Conservation (phyloP, 2,329 filamentous ascomycete genomes). For the Thielaviopsis ethacetica region DNA sequence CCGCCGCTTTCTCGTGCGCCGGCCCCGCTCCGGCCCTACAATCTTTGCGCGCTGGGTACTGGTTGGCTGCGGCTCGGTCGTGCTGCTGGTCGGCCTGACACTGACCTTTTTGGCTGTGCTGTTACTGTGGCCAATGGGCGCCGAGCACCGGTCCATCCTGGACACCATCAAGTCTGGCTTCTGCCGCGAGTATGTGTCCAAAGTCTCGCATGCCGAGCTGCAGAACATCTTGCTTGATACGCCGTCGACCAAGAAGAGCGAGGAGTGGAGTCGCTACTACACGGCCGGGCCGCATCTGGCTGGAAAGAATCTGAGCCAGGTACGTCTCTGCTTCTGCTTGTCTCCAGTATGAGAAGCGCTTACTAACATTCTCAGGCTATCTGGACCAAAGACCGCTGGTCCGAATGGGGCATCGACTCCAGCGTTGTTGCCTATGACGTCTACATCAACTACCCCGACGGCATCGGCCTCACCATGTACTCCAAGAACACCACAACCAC, state of each 20-base stretch:
- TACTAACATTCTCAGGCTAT: conserved; percentile 31
- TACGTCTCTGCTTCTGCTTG: conserved; percentile 14
- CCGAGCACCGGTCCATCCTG: not conserved
- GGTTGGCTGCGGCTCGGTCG: not conserved
- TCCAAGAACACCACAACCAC: conserved; percentile 25
- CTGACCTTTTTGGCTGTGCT: not conserved
- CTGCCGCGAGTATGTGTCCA: not conserved
- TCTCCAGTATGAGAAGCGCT: not conserved
- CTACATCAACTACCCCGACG: conserved; percentile 62
- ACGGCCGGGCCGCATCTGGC: conserved; percentile 60
- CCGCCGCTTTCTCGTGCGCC: not conserved
- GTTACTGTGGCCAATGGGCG: not conserved
- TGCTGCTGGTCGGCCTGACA: not conserved
- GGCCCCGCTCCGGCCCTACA: not conserved
- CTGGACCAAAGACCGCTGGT: conserved; percentile 62
- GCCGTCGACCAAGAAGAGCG: conserved; percentile 37
- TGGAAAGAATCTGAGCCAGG: conserved; percentile 61
- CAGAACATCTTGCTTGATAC: conserved; percentile 40
- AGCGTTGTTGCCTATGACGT: conserved; percentile 55
- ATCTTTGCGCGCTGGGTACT: not conserved
- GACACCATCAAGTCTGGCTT: conserved; percentile 2
- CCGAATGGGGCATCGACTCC: conserved; percentile 50
- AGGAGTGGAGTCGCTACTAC: conserved; percentile 66
- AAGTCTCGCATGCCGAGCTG: conserved; percentile 30
- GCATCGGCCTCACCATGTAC: conserved; percentile 52